Percentiles rank a stretch among this genome's conserved stretches.
Conservation (phyloP, 306 rosid genomes). For the Echinosophora koreensis region DNA sequence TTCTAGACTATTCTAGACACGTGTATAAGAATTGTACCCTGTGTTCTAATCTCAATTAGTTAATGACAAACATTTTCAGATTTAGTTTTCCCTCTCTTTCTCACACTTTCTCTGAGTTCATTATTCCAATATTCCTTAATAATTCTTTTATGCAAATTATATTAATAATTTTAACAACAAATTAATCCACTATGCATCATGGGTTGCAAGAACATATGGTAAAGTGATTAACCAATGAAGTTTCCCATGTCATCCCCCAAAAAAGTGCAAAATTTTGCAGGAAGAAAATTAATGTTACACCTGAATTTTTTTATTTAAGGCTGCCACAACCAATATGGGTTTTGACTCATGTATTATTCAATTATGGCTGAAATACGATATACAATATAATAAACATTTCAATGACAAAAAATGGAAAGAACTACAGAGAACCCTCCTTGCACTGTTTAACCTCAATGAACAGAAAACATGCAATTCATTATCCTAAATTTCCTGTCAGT, state of each 20-base stretch:
- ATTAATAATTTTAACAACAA: conserved; percentile 20
- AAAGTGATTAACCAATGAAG: conserved; percentile 22
- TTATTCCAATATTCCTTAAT: not conserved
- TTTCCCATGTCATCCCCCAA: conserved; percentile 21
- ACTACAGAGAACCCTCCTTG: conserved; percentile 8
- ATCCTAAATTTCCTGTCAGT: conserved; percentile 18
- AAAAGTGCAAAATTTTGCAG: conserved; percentile 30
- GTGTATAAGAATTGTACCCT: too few species aligned
- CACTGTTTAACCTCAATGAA: conserved; percentile 22
- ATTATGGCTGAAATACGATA: conserved; percentile 15
- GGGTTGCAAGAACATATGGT: conserved; percentile 31
- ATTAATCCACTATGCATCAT: conserved; percentile 30
- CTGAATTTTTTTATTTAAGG: conserved; percentile 30
- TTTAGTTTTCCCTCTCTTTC: too few species aligned
- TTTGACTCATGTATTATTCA: conserved; percentile 30
- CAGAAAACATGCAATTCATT: conserved; percentile 40
- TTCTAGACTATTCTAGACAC: too few species aligned
- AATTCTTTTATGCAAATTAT: not conserved
- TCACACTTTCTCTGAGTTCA: too few species aligned
- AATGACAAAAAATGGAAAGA: conserved; percentile 32
- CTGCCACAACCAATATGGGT: conserved; percentile 30
- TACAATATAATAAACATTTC: conserved; percentile 29
- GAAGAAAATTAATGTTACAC: conserved; percentile 5
- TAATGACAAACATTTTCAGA: too few species aligned
- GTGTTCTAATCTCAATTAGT: too few species aligned